A percentile compares a stretch with the other conserved stretches of the same genome.
Evolutionary conservation across 2,329 filamentous ascomycete genomes (phyloP).

Genomic region (Trichoderma koningiopsis): DNA sequence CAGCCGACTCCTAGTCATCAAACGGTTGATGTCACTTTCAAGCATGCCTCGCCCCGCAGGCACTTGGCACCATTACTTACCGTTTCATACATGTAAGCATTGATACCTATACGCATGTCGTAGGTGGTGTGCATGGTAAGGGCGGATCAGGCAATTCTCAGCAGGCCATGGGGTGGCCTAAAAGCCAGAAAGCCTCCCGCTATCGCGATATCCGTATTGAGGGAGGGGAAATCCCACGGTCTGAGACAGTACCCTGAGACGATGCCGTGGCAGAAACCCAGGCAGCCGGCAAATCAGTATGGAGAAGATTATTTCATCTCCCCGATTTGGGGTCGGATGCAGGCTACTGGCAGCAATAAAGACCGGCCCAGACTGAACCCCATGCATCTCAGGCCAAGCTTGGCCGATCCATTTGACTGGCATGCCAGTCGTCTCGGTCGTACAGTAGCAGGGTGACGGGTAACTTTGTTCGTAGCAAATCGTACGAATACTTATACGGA

Average conservation of each 20-base stretch:
- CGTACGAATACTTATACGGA: not conserved
- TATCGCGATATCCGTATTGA: not conserved
- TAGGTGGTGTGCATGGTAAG: not conserved
- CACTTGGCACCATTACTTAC: not conserved
- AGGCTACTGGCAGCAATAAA: not conserved
- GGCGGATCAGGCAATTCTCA: not conserved
- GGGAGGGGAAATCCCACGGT: not conserved
- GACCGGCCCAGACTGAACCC: not conserved
- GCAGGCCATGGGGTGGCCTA: constrained; percentile 3
- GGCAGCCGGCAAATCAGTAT: not conserved
- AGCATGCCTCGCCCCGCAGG: not conserved
- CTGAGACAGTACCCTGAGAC: constrained; percentile 4
- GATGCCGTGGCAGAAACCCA: not conserved
- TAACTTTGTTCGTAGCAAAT: not conserved
- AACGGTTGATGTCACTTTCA: not conserved
- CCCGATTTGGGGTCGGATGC: not conserved
- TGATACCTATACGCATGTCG: not conserved
- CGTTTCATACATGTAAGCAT: not conserved
- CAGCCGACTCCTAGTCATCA: not conserved
- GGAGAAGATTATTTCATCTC: not conserved
- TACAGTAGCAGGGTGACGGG: not conserved
- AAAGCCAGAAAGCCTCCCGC: constrained; percentile 12
- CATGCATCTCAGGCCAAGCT: not conserved
- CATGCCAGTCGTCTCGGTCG: not conserved
- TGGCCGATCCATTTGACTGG: not conserved